Conservation (phyloP, 129 eudicot genomes). For the Flaveria brownii region DNA sequence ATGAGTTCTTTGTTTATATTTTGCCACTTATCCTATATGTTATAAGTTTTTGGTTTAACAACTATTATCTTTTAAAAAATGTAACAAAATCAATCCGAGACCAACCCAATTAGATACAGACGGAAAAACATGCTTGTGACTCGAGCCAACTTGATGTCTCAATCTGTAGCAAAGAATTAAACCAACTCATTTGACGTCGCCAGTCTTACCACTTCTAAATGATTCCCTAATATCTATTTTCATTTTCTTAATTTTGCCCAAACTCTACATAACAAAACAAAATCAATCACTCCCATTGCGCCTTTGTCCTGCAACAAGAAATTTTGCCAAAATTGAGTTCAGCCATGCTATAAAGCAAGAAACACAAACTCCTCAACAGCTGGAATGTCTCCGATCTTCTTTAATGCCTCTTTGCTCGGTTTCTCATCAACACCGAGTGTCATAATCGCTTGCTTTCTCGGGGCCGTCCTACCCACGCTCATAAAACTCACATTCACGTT, state of each 20-base stretch:
- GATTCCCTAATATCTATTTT: neutral
- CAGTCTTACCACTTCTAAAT: neutral
- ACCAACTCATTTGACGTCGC: neutral
- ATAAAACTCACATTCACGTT: constrained; percentile 89
- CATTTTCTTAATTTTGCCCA: neutral
- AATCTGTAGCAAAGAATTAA: neutral
- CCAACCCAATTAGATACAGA: too few species aligned
- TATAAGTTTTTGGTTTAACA: too few species aligned
- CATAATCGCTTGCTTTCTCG: constrained; percentile 87
- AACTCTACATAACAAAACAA: neutral
- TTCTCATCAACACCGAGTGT: constrained; percentile 83
- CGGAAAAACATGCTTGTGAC: neutral
- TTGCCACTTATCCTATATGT: too few species aligned
- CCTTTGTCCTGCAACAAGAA: too few species aligned
- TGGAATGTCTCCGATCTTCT: constrained; percentile 79
- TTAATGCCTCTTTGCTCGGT: constrained; percentile 70
- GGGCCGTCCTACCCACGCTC: constrained; percentile 84
- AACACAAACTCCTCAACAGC: constrained; percentile 91
- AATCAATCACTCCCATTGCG: neutral
- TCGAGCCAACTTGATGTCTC: neutral
- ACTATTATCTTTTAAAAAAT: too few species aligned
- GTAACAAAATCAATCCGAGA: too few species aligned
- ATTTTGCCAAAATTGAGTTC: too few species aligned
- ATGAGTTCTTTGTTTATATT: too few species aligned
- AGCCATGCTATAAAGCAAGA: constrained; percentile 51